Evolutionary conservation across 2,329 filamentous ascomycete species (phyloP).

Genomic region (Penicillium sp.): DNA sequence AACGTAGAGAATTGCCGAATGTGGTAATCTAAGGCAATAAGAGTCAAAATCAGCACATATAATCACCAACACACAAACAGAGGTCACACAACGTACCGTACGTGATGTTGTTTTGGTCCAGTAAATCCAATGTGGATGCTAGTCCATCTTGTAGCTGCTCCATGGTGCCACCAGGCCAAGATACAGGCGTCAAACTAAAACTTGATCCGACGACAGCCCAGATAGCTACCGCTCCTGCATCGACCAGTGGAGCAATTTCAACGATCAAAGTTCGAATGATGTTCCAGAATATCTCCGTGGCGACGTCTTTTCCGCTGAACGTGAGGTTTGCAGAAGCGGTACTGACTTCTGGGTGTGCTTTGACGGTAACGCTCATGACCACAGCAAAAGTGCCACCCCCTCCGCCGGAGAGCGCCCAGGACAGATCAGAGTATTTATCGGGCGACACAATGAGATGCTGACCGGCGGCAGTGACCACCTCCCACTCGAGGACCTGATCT

Average conservation of each 20-base stretch:
- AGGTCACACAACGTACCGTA: conserved; percentile 7
- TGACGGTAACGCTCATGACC: conserved; percentile 16
- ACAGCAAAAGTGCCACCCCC: conserved; percentile 22
- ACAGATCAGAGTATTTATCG: conserved; percentile 22
- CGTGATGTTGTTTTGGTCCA: conserved; percentile 2
- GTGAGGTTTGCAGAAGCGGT: conserved; percentile 14
- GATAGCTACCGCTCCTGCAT: conserved; percentile 14
- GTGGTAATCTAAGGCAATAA: conserved; percentile 6
- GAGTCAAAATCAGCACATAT: neutral
- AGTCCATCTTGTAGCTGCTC: conserved; percentile 5
- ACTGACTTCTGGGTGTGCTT: conserved; percentile 13
- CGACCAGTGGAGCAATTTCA: conserved; percentile 9
- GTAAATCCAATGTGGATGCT: neutral
- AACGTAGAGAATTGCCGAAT: conserved; percentile 19
- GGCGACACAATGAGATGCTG: conserved; percentile 17
- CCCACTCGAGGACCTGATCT: conserved; percentile 35
- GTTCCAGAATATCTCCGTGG: conserved; percentile 7
- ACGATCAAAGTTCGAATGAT: conserved; percentile 5
- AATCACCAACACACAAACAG: neutral
- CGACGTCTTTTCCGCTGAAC: conserved; percentile 1
- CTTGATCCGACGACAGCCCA: conserved; percentile 5
- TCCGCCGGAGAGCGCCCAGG: conserved; percentile 27
- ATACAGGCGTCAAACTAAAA: conserved; percentile 8
- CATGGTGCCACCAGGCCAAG: conserved; percentile 6
- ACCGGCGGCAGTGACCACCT: conserved; percentile 42